A percentile compares a stretch with the other conserved stretches of the same genome.
phyloP scores from a whole-genome alignment of 345 rosid species.

The Eucalyptus decipiens region DNA sequence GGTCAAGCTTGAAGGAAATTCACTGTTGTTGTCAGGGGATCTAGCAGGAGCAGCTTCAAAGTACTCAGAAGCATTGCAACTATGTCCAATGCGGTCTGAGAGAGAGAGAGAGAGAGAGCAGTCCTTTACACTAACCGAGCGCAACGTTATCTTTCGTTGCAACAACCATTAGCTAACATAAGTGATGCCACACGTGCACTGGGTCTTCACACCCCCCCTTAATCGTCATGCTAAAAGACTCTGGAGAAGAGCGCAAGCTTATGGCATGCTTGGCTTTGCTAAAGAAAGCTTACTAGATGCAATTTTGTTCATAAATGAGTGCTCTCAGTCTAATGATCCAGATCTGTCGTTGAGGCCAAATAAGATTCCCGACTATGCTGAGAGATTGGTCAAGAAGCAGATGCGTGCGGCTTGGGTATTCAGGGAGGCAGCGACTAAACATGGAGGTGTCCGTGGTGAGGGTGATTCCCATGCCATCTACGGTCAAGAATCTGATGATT shows the following conservation, averaged over 20 bases:
- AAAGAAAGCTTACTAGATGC: conserved; percentile 94
- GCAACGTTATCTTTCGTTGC: conserved; percentile 82
- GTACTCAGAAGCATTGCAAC: conserved; percentile 78
- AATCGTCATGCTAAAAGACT: conserved; percentile 95
- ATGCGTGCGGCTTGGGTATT: conserved; percentile 98
- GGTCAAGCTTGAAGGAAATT: conserved; percentile 95
- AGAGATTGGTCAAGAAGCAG: conserved; percentile 92
- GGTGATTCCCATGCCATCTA: conserved; percentile 52
- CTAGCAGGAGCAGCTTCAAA: conserved; percentile 80
- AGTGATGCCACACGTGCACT: conserved; percentile 91
- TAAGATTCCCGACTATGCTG: conserved; percentile 94
- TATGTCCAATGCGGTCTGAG: conserved; percentile 86
- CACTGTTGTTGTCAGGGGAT: conserved; percentile 87
- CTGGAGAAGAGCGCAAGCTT: conserved; percentile 98
- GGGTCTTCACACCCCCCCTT: conserved; percentile 73
- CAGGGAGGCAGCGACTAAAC: conserved; percentile 86
- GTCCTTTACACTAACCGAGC: conserved; percentile 90
- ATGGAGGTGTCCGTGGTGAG: conserved; percentile 73
- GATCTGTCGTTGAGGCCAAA: conserved; percentile 82
- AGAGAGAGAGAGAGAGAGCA: conserved; percentile 69
- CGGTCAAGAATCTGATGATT: conserved; percentile 71
- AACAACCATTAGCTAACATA: conserved; percentile 83
- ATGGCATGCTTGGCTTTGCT: conserved; percentile 86
- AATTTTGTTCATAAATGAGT: conserved; percentile 87
- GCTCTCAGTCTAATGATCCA: conserved; percentile 91